Conservation (phyloP, 768 basidiomycete genomes). For the Phaffia tasmanica region DNA sequence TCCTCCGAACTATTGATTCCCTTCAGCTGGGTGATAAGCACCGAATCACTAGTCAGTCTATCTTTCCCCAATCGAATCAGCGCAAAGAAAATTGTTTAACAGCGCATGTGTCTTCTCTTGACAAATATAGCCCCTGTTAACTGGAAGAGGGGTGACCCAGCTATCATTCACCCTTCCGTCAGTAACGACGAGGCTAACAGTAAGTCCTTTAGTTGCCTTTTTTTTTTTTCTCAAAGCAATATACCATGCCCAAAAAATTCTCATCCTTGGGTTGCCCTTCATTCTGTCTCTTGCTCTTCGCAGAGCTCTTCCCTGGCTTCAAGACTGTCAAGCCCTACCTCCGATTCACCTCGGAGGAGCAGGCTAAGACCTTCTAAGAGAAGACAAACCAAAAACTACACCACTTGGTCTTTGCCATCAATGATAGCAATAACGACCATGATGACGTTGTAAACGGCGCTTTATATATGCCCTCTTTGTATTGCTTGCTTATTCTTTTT, state of each 20-base stretch:
- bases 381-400: too few relatives aligned
- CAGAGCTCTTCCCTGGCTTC: constrained; percentile 72
- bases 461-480: too few relatives aligned
- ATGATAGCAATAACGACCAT: too few relatives aligned
- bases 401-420: too few relatives aligned
- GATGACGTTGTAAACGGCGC: too few relatives aligned
- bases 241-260: neutral
- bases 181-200: constrained; percentile 49
- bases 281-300: neutral
- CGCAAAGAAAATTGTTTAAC: constrained; percentile 1
- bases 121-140: constrained; percentile 81
- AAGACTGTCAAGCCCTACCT: constrained; percentile 63
- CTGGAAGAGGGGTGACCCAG: constrained; percentile 87
- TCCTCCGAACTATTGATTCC: constrained; percentile 66
- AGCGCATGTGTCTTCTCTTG: neutral
- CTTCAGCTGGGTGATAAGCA: constrained; percentile 63
- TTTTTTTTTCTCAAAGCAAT: neutral
- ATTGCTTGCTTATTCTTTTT: too few relatives aligned
- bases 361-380: constrained; percentile 13
- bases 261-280: neutral
- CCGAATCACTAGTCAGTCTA: constrained; percentile 34
- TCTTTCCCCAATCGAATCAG: constrained; percentile 49
- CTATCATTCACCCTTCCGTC: constrained; percentile 69
- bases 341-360: constrained; percentile 43
- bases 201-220: neutral